phyloP scores from a whole-genome alignment of 805 yeast genomes.

The Kuraishia ogatae region DNA sequence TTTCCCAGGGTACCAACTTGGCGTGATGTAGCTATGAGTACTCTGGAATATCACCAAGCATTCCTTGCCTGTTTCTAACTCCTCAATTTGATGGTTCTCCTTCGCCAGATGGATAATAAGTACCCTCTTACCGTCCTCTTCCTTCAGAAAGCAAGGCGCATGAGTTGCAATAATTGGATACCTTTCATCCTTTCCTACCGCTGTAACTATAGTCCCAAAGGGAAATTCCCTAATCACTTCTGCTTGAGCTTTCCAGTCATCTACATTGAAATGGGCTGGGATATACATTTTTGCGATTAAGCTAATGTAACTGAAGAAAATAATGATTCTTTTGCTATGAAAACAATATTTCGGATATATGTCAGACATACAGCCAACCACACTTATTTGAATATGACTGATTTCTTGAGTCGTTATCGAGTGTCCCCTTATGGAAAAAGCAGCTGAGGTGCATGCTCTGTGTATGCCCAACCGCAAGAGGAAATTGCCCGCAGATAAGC shows the following conservation, averaged over 20 bases:
- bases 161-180: slow-evolving; percentile 38
- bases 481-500: neutral
- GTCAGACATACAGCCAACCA: neutral
- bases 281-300: slow-evolving; percentile 15
- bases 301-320: neutral
- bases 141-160: slow-evolving; percentile 40
- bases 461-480: neutral
- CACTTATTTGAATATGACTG: neutral
- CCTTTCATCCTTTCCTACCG: slow-evolving; percentile 22
- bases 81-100: slow-evolving; percentile 39
- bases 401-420: neutral
- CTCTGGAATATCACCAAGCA: slow-evolving; percentile 46
- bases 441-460: neutral
- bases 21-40: slow-evolving; percentile 43
- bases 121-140: slow-evolving; percentile 18
- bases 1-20: slow-evolving; percentile 52
- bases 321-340: no score
- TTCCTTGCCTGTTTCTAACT: slow-evolving; percentile 27
- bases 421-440: neutral
- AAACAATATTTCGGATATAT: neutral
- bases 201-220: slow-evolving; percentile 40
- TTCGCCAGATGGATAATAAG: slow-evolving; percentile 50
- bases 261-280: slow-evolving; percentile 16
- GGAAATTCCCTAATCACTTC: slow-evolving; percentile 38
- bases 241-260: slow-evolving; percentile 27